Percentiles rank a stretch among this genome's conserved stretches.
phyloP scores from a whole-genome alignment of 2,329 filamentous ascomycete species.

The Dactylellina drechsleri region DNA sequence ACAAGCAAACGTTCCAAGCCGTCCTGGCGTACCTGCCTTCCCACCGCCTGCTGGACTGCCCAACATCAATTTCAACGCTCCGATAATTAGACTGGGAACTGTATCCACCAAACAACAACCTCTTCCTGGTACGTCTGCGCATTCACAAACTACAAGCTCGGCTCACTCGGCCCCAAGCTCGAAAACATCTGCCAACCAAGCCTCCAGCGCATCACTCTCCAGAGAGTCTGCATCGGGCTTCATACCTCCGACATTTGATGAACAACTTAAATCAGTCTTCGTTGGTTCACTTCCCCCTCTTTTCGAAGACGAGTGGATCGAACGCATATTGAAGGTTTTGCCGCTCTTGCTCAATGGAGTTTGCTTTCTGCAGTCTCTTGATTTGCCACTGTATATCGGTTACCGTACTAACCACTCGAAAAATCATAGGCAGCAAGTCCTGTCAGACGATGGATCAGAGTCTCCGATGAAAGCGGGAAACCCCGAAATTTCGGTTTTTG shows the following conservation, averaged over 20 bases:
- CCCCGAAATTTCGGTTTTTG: slow-evolving; percentile 92
- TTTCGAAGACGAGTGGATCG: slow-evolving; percentile 78
- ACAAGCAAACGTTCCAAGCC: slow-evolving; percentile 80
- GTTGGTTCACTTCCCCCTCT: slow-evolving; percentile 83
- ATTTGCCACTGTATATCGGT: neutral
- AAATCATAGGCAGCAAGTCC: slow-evolving; percentile 61
- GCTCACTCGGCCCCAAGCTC: slow-evolving; percentile 17
- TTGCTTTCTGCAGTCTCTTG: too few species aligned
- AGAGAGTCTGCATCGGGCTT: slow-evolving; percentile 45
- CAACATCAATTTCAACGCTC: slow-evolving; percentile 97
- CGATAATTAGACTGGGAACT: slow-evolving; percentile 91
- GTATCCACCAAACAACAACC: slow-evolving; percentile 71
- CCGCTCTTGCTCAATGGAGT: neutral
- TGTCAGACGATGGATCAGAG: slow-evolving; percentile 85
- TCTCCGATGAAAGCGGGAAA: slow-evolving; percentile 80
- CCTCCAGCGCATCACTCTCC: slow-evolving; percentile 13
- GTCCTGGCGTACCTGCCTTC: slow-evolving; percentile 77
- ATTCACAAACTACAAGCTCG: slow-evolving; percentile 21
- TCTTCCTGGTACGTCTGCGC: slow-evolving; percentile 16
- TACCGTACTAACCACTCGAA: slow-evolving; percentile 1
- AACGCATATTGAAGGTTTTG: slow-evolving; percentile 72
- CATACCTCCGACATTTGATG: slow-evolving; percentile 85
- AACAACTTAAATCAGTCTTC: slow-evolving; percentile 90
- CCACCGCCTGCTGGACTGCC: slow-evolving; percentile 91
- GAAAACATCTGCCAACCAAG: slow-evolving; percentile 26